Conservation (phyloP, 2,329 filamentous ascomycete species). For the Cercospora berteroae region DNA sequence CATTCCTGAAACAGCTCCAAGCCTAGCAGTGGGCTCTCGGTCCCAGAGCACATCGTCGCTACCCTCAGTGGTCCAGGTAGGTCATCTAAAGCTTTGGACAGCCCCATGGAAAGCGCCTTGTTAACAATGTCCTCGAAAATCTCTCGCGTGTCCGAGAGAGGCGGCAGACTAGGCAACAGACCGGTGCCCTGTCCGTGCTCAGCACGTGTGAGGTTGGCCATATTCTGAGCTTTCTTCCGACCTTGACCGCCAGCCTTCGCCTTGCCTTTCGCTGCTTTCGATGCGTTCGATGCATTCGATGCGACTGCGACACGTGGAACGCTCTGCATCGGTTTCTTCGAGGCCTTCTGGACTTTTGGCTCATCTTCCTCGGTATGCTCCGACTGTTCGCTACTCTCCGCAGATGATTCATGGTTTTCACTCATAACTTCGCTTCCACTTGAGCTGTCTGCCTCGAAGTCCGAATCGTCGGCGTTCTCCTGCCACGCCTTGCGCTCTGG, state of each 20-base stretch:
- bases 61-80: conserved; percentile 48
- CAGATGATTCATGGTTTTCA: neutral
- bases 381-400: neutral
- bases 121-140: conserved; percentile 52
- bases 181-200: neutral
- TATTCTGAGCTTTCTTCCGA: neutral
- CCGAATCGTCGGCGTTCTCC: neutral
- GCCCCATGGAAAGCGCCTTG: conserved; percentile 34
- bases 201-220: neutral
- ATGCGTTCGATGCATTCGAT: neutral
- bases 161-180: conserved; percentile 42
- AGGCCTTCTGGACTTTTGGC: neutral
- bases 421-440: neutral
- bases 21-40: conserved; percentile 69
- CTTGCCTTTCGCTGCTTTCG: neutral
- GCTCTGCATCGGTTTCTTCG: neutral
- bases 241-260: neutral
- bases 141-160: conserved; percentile 47
- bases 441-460: neutral
- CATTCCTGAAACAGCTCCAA: conserved; percentile 55
- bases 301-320: neutral
- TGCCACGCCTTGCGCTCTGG: neutral
- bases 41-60: conserved; percentile 75
- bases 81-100: neutral
- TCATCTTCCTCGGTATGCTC: neutral